Percentiles rank a stretch among this genome's conserved stretches.
Conservation (phyloP, 106 monocot species). For the Triglochin maritima region DNA sequence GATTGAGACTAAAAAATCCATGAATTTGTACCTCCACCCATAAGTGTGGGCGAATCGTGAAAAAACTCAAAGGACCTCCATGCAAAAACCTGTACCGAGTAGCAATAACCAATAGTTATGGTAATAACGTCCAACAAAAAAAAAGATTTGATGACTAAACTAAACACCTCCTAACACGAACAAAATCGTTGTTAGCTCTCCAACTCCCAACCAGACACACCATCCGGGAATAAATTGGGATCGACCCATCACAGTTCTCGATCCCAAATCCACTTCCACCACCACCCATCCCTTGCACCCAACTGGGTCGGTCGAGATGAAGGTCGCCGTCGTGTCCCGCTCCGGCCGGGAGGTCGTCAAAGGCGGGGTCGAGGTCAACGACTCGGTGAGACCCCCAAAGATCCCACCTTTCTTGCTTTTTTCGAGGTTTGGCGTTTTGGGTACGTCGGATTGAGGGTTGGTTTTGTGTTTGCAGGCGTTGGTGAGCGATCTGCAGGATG, state of each 20-base stretch:
- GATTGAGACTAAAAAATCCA: too few species aligned
- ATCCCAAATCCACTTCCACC: too few species aligned
- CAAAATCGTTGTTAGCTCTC: neutral
- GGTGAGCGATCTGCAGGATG: constrained; percentile 72
- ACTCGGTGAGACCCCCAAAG: constrained; percentile 24
- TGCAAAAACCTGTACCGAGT: too few species aligned
- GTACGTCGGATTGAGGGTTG: neutral
- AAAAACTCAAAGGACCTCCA: too few species aligned
- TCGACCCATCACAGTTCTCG: neutral
- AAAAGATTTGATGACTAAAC: too few species aligned
- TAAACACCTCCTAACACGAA: too few species aligned
- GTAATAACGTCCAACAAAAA: too few species aligned
- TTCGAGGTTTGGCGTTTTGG: neutral
- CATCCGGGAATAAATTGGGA: neutral
- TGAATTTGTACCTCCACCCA: too few species aligned
- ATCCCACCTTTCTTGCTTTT: neutral
- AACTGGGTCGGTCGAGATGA: constrained; percentile 11
- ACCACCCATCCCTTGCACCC: too few species aligned
- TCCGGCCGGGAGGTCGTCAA: constrained; percentile 42
- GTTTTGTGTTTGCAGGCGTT: constrained; percentile 43
- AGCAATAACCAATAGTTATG: too few species aligned
- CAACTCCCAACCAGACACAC: neutral
- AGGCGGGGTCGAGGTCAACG: constrained; percentile 43
- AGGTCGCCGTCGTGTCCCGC: constrained; percentile 40
- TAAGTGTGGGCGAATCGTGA: too few species aligned